Evolutionary conservation across 768 basidiomycete genomes (phyloP).

Genomic region (Collybia sordida): DNA sequence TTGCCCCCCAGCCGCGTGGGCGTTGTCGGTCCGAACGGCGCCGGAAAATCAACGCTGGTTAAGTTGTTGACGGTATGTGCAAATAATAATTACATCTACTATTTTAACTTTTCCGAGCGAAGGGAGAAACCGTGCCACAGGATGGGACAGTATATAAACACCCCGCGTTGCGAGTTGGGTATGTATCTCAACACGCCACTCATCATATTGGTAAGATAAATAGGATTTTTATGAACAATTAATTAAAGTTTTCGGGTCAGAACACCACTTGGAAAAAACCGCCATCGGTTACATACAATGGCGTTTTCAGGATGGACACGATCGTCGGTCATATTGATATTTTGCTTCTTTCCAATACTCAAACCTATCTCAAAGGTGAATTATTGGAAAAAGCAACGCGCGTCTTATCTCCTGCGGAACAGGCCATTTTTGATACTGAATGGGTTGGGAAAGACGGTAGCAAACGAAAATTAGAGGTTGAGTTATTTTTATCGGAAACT

Average conservation of each 20-base stretch:
- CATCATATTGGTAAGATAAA: slow-evolving; percentile 76
- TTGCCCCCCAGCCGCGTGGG: slow-evolving; percentile 72
- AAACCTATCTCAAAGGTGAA: slow-evolving; percentile 54
- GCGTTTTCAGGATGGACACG: slow-evolving; percentile 98
- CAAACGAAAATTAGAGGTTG: slow-evolving; percentile 86
- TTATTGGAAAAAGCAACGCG: slow-evolving; percentile 90
- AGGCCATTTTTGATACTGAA: slow-evolving; percentile 72
- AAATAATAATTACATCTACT: neutral
- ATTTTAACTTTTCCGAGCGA: slow-evolving; percentile 11
- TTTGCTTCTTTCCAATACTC: slow-evolving; percentile 1
- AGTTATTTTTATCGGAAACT: slow-evolving; percentile 17
- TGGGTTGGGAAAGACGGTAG: slow-evolving; percentile 92
- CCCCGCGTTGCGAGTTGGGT: slow-evolving; percentile 89
- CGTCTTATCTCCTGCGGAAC: slow-evolving; percentile 86
- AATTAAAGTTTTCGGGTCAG: slow-evolving; percentile 33
- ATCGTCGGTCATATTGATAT: slow-evolving; percentile 56
- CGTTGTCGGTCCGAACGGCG: slow-evolving; percentile 90
- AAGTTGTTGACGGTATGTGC: slow-evolving; percentile 80
- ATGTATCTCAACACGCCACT: slow-evolving; percentile 97
- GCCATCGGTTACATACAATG: slow-evolving; percentile 97
- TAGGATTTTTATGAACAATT: slow-evolving; percentile 6
- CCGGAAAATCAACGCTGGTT: slow-evolving; percentile 94
- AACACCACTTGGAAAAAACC: slow-evolving; percentile 94
- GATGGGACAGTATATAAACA: slow-evolving; percentile 93
- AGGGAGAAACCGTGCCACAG: slow-evolving; percentile 93